A percentile compares a stretch with the other conserved stretches of the same genome.
Evolutionary conservation across 768 basidiomycete species (phyloP).

Genomic region (Filobasidium floriforme): DNA sequence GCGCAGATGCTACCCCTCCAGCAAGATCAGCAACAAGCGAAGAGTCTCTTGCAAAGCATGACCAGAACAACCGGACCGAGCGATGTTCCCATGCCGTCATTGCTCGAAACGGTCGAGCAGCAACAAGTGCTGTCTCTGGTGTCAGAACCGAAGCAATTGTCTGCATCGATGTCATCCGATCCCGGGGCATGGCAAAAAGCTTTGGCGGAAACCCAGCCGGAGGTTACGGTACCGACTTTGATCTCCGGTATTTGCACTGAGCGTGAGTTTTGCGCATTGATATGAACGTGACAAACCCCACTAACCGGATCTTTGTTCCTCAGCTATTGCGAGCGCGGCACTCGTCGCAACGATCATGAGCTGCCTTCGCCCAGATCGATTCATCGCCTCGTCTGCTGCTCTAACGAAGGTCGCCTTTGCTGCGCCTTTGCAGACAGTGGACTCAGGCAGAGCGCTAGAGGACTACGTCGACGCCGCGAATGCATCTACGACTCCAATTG

Average conservation of each 20-base stretch:
- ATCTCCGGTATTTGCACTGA: neutral
- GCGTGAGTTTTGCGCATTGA: neutral
- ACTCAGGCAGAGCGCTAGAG: conserved; percentile 64
- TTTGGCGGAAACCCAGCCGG: neutral
- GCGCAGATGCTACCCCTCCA: conserved; percentile 1
- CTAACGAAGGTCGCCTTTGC: conserved; percentile 73
- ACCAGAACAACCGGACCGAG: neutral
- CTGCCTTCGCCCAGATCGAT: conserved; percentile 84
- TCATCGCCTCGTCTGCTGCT: conserved; percentile 69
- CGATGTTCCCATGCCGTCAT: neutral
- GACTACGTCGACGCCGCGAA: conserved; percentile 73
- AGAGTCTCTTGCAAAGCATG: neutral
- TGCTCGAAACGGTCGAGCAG: conserved; percentile 9
- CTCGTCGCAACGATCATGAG: conserved; percentile 66
- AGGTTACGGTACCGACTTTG: neutral
- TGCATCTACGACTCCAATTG: conserved; percentile 70
- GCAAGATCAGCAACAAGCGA: neutral
- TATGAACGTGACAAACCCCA: neutral
- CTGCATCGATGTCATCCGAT: neutral
- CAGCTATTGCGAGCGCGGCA: neutral
- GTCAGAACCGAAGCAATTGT: conserved; percentile 49
- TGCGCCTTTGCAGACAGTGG: conserved; percentile 53
- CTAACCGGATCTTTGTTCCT: too few species aligned
- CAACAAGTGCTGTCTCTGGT: conserved; percentile 59
- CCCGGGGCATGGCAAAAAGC: neutral